phyloP scores from a whole-genome alignment of 2,329 filamentous ascomycete genomes.

The Stromatinia cepivora region DNA sequence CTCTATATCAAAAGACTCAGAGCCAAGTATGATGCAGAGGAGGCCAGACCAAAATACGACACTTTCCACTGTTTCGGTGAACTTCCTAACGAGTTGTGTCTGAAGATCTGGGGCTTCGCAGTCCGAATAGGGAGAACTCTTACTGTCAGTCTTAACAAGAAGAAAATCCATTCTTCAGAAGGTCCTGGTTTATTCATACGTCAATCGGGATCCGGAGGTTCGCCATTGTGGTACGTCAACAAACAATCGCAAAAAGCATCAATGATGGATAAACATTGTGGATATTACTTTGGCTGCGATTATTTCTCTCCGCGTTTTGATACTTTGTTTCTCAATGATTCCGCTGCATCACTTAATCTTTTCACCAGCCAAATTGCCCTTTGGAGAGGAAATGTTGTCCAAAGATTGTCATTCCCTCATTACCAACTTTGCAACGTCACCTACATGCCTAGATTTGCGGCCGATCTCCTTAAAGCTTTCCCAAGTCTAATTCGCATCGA shows the following conservation, averaged over 20 bases:
- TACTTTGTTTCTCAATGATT: slow-evolving; percentile 8
- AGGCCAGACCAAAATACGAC: slow-evolving; percentile 7
- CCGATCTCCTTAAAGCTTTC: background rate
- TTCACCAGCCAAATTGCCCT: background rate
- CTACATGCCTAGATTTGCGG: background rate
- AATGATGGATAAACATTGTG: background rate
- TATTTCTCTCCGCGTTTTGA: slow-evolving; percentile 8
- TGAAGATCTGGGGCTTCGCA: slow-evolving; percentile 11
- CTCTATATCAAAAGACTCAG: background rate
- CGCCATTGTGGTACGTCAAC: slow-evolving; percentile 6
- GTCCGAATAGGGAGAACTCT: background rate
- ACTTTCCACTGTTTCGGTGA: background rate
- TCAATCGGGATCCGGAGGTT: background rate
- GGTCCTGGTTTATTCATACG: slow-evolving; percentile 14
- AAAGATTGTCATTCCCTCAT: background rate
- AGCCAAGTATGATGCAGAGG: background rate
- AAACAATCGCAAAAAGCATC: background rate
- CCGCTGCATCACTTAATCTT: background rate
- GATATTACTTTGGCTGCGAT: background rate
- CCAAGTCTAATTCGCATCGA: background rate
- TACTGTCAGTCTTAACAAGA: background rate
- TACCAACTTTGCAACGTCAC: background rate
- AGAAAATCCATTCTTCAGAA: background rate
- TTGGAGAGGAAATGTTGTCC: background rate
- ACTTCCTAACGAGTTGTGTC: slow-evolving; percentile 1